These are phyloP conservation scores for Xerocomus potaroensis DNA, from an alignment of 768 basidiomycete species.

Conservation along the genomic window DNA sequence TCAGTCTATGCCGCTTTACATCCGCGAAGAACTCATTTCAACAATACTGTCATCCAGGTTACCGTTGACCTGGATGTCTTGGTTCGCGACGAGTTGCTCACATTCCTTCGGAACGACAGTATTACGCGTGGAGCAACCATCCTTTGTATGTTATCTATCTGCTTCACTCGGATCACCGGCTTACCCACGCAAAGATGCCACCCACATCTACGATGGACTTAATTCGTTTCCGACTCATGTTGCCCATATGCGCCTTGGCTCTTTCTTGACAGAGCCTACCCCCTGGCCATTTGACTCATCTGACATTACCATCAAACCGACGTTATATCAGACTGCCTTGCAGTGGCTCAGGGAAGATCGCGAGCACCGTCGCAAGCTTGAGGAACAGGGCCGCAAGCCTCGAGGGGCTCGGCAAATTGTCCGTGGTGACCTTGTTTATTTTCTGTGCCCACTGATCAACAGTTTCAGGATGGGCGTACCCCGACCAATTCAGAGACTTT, in stretches of 20 bases:
- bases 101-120: conserved; percentile 82
- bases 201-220: conserved; percentile 95
- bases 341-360: conserved; percentile 88
- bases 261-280: conserved; percentile 60
- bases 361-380: conserved; percentile 54
- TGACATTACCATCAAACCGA: conserved; percentile 17
- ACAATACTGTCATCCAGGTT: conserved; percentile 46
- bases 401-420: conserved; percentile 61
- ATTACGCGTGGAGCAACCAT: conserved; percentile 79
- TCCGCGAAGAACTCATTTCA: conserved; percentile 1
- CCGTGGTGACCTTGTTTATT: conserved; percentile 25
- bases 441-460: conserved; percentile 3
- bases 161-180: not conserved
- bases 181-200: conserved; percentile 61
- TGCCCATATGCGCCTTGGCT: conserved; percentile 85
- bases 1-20: conserved; percentile 27
- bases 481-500: conserved; percentile 81
- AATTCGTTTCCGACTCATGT: conserved; percentile 91
- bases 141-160: conserved; percentile 52
- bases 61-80: conserved; percentile 97
- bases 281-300: conserved; percentile 57
- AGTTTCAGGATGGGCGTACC: conserved; percentile 43
- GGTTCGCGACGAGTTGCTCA: conserved; percentile 87
- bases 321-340: conserved; percentile 71
- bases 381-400: conserved; percentile 52